Percentiles rank a stretch among this genome's conserved stretches.
Evolutionary conservation across 139 green algal genomes (phyloP).

Genomic region (Closterium sp.): DNA sequence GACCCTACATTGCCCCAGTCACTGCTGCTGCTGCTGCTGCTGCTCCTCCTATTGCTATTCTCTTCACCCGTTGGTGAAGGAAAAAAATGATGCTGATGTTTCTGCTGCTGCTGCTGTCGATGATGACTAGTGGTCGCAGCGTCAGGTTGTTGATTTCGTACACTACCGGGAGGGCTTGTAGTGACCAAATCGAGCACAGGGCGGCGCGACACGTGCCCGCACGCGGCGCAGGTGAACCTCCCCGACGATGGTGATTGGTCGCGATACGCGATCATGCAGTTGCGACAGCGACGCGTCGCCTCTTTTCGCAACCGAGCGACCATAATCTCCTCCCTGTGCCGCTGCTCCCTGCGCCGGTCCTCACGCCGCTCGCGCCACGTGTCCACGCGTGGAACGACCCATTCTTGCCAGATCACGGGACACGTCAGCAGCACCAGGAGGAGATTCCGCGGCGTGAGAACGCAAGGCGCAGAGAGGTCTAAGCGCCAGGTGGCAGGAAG

Average conservation of each 20-base stretch:
- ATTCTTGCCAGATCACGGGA: neutral
- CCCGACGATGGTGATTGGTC: slow-evolving; percentile 15
- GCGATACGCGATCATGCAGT: slow-evolving; percentile 26
- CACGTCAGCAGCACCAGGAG: neutral
- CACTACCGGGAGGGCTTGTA: neutral
- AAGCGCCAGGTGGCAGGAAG: neutral
- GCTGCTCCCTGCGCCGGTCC: neutral
- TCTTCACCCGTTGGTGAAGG: neutral
- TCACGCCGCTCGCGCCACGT: neutral
- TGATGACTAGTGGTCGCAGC: neutral
- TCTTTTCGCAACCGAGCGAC: slow-evolving; percentile 23
- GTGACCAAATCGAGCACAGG: slow-evolving; percentile 11
- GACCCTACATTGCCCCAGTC: neutral
- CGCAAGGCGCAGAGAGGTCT: neutral
- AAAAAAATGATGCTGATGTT: neutral
- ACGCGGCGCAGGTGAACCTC: slow-evolving; percentile 12
- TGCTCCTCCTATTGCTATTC: neutral
- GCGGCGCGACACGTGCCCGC: slow-evolving; percentile 18
- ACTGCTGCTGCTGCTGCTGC: no score
- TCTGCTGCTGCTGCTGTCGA: neutral
- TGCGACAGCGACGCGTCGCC: slow-evolving; percentile 21
- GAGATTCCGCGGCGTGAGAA: neutral
- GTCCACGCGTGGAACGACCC: neutral
- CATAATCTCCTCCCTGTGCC: neutral
- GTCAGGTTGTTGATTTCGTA: neutral